Evolutionary conservation across 2,329 filamentous ascomycete genomes (phyloP).

Genomic region (Exophiala viscosa): DNA sequence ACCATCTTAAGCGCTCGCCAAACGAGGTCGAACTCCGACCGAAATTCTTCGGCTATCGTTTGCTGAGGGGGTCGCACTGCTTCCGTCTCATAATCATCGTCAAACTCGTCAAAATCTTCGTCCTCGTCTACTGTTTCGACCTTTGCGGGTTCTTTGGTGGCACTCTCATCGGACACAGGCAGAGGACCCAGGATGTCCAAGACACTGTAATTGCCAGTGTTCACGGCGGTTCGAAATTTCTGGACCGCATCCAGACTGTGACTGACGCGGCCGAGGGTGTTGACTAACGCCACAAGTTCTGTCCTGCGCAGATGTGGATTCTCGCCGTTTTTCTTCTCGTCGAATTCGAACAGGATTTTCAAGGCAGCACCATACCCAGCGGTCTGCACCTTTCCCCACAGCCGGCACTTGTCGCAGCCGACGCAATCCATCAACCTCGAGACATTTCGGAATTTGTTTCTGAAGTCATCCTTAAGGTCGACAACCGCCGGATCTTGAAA

Average conservation of each 20-base stretch:
- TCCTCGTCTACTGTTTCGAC: not conserved
- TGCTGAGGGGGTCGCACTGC: slow-evolving; percentile 30
- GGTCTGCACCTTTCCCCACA: slow-evolving; percentile 97
- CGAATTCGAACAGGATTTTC: slow-evolving; percentile 94
- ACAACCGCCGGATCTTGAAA: slow-evolving; percentile 67
- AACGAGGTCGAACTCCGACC: slow-evolving; percentile 62
- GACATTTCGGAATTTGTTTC: slow-evolving; percentile 94
- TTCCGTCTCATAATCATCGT: slow-evolving; percentile 34
- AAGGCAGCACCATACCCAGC: slow-evolving; percentile 90
- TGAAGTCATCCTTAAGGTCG: slow-evolving; percentile 92
- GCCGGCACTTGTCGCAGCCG: slow-evolving; percentile 94
- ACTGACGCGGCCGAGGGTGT: slow-evolving; percentile 84
- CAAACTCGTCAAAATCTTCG: slow-evolving; percentile 31
- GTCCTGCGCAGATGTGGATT: slow-evolving; percentile 76
- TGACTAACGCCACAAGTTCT: slow-evolving; percentile 89
- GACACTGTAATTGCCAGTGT: slow-evolving; percentile 30
- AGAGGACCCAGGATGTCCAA: slow-evolving; percentile 15
- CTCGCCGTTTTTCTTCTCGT: slow-evolving; percentile 60
- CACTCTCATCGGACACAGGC: not conserved
- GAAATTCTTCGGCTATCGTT: slow-evolving; percentile 56
- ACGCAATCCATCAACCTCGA: slow-evolving; percentile 98
- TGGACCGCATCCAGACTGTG: slow-evolving; percentile 72
- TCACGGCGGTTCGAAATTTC: slow-evolving; percentile 59
- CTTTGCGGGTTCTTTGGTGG: not conserved
- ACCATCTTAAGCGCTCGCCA: slow-evolving; percentile 63